Base-by-base conservation (phyloP, 1,284 basidiomycete species). In the Austroboletus olivaceoglutinosus region DNA sequence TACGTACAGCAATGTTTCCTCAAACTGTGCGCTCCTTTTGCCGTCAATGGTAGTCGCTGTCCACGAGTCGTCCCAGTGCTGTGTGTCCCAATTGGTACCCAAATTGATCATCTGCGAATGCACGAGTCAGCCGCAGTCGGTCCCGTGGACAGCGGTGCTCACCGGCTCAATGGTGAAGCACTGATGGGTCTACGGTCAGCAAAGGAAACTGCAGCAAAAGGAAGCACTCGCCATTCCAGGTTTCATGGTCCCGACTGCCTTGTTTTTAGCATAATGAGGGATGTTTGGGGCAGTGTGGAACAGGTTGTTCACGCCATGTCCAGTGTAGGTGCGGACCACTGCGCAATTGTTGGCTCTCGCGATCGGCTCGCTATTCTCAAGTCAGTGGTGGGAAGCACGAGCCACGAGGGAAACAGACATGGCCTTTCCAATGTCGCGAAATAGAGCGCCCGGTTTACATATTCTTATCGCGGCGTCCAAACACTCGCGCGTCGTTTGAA, bases 41-140 rank as follows among this genome's bases (percentile, higher is more conserved):
- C 94, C 95, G 70, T 98, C 94, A 3, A 79, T 70, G 3, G 95
- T 98, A 18, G 90, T 91, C 1, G 93, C 93, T 3, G 94, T 98
- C 95, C 95, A 98, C 63, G 91, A 85, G 68, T 93, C 90, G 22
- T 86, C 86, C 91, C 91, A 93, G 67, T 92, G 90, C 15, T 85
- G 74, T 47, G 84, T 78, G 40, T 79, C 79, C 82, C 82, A 85
- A 57, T 77, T 81, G 29, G 77, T 77, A 6, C 93, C 94, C 23
- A 92, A 69, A 71, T 96, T 97, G 61, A 97, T 86, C 94, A 98
- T 98, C 87, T 92, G 58, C 33, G 33, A 42, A 21, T n/a, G 33
- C 43, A 43, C 43, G 42, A 47, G 45, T 43, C 16, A 40, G 22
- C 39, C 11, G 23, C 16, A 33, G 38, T 38, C n/a, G 3, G 25